Percentiles rank a stretch among this genome's conserved stretches.
phyloP scores from a whole-genome alignment of 345 rosid species.

The Reutealis trisperma region DNA sequence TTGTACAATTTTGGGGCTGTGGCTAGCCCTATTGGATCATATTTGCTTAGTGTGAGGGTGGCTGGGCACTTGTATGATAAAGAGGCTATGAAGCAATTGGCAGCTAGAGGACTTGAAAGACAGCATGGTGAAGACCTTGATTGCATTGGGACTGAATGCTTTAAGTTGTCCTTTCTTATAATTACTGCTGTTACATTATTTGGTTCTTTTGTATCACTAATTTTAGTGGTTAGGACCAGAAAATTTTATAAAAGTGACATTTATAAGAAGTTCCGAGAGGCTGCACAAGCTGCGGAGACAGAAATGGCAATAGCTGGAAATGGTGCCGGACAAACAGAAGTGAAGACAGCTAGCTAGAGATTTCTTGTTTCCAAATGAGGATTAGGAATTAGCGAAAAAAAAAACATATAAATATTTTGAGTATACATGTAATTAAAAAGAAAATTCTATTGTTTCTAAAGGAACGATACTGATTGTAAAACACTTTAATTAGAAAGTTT shows the following conservation, averaged over 20 bases:
- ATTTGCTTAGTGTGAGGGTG: conserved; percentile 53
- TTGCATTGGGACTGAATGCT: conserved; percentile 57
- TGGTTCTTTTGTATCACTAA: conserved; percentile 48
- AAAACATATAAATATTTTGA: too few relatives aligned
- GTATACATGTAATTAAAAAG: too few relatives aligned
- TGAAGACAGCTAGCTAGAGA: not conserved
- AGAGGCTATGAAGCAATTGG: conserved; percentile 55
- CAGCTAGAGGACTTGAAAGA: conserved; percentile 31
- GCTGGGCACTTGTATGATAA: conserved; percentile 57
- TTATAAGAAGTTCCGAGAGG: conserved; percentile 59
- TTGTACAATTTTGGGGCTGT: conserved; percentile 56
- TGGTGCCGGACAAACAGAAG: not conserved
- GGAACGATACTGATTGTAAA: too few relatives aligned
- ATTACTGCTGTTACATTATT: conserved; percentile 51
- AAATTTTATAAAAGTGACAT: conserved; percentile 63
- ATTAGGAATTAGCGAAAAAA: too few relatives aligned
- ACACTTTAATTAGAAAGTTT: too few relatives aligned
- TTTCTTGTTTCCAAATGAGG: not conserved
- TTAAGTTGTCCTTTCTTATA: conserved; percentile 55
- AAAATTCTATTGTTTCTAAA: too few relatives aligned
- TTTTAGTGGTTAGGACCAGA: conserved; percentile 59
- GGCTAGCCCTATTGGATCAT: conserved; percentile 67
- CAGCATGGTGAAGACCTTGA: conserved; percentile 29
- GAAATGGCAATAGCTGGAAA: conserved; percentile 36
- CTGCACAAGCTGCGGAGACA: conserved; percentile 35